These are phyloP conservation scores for Massariosphaeria phaeospora DNA, from an alignment of 495 filamentous ascomycete species.

Conservation along the genomic window DNA sequence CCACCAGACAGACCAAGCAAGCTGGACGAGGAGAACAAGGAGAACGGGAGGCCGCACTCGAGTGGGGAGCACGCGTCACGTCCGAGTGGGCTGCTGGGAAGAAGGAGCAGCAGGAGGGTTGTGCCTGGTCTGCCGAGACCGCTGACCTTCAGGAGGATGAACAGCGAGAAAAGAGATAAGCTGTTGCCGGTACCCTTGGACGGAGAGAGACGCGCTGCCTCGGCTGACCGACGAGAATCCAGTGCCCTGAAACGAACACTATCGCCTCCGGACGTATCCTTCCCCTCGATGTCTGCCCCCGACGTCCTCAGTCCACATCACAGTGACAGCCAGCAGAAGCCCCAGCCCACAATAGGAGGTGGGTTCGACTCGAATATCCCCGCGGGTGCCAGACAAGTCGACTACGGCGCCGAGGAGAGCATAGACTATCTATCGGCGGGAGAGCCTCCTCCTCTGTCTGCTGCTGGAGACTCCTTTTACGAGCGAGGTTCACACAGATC, in stretches of 20 bases:
- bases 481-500: conserved; percentile 19
- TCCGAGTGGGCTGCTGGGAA: conserved; percentile 11
- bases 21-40: conserved; percentile 23
- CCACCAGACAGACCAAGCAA: conserved; percentile 19
- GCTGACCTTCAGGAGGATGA: conserved; percentile 72
- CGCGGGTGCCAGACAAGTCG: conserved; percentile 27
- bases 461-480: conserved; percentile 14
- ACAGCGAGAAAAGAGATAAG: conserved; percentile 70
- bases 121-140: conserved; percentile 73
- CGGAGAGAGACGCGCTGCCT: conserved; percentile 58
- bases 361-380: conserved; percentile 25
- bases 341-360: conserved; percentile 16
- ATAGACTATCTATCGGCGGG: conserved; percentile 14
- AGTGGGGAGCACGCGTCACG: conserved; percentile 20
- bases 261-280: conserved; percentile 38
- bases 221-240: conserved; percentile 56
- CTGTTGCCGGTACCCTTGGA: conserved; percentile 59
- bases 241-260: conserved; percentile 39
- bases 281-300: conserved; percentile 37
- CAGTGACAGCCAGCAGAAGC: conserved; percentile 10
- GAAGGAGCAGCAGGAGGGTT: conserved; percentile 61
- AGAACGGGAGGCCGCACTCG: conserved; percentile 24
- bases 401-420: conserved; percentile 23
- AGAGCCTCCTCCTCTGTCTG: conserved; percentile 23
- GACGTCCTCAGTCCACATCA: conserved; percentile 26